A percentile compares a stretch with the other conserved stretches of the same genome.
These are phyloP conservation scores for Melanogaster broomeanus DNA, from an alignment of 768 basidiomycete species.

Conservation along the genomic window DNA sequence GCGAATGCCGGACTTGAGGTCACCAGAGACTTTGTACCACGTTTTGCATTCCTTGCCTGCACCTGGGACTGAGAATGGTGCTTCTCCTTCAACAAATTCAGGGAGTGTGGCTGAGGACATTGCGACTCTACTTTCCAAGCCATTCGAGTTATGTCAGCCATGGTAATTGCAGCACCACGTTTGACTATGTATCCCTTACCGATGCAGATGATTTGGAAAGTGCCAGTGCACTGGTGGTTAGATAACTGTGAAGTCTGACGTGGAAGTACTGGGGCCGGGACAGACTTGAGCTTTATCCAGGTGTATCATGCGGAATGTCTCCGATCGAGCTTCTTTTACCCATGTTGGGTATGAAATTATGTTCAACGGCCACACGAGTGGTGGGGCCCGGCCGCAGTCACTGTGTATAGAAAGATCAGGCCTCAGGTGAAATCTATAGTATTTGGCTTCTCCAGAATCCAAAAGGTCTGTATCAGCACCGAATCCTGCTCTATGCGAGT, in stretches of 20 bases:
- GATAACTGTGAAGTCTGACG: background rate
- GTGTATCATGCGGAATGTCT: background rate
- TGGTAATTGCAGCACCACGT: background rate
- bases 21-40: constrained; percentile 53
- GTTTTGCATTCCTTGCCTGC: constrained; percentile 41
- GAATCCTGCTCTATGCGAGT: no score
- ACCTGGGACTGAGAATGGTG: constrained; percentile 23
- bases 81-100: constrained; percentile 31
- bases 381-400: no score
- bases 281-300: no score
- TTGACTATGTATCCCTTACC: background rate
- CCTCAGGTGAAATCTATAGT: no score
- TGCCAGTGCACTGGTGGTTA: no score
- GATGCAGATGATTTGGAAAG: no score
- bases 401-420: no score
- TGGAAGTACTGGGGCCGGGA: background rate
- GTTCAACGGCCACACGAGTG: no score
- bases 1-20: constrained; percentile 35
- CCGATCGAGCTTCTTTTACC: background rate
- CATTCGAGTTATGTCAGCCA: background rate
- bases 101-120: constrained; percentile 32
- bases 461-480: no score
- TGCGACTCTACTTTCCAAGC: background rate
- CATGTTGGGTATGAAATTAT: background rate
- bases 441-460: no score